phyloP scores from a whole-genome alignment of 2,329 filamentous ascomycete genomes.

The Aureobasidium sp. region DNA sequence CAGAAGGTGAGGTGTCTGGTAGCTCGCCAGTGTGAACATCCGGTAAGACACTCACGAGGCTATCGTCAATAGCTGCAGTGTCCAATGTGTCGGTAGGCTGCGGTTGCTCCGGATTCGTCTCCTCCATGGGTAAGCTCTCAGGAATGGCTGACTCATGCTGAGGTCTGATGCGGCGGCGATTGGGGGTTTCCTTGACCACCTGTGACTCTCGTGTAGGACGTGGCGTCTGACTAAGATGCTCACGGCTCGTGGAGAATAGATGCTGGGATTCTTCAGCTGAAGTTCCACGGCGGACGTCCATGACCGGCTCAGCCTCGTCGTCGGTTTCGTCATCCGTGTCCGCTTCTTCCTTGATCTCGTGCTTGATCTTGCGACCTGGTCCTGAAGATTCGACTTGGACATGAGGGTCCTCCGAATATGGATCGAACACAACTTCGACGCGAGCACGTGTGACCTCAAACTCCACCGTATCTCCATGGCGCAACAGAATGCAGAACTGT shows the following conservation, averaged over 20 bases:
- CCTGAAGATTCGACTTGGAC: slow-evolving; percentile 12
- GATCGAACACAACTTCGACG: neutral
- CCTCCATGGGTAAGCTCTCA: neutral
- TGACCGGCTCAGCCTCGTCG: neutral
- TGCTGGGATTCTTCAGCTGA: slow-evolving; percentile 7
- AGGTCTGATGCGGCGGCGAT: neutral
- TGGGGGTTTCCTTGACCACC: slow-evolving; percentile 1
- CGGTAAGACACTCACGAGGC: neutral
- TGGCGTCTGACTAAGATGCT: slow-evolving; percentile 2
- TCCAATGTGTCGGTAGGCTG: neutral
- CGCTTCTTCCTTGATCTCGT: neutral
- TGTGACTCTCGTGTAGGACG: neutral
- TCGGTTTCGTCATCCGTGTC: slow-evolving; percentile 8
- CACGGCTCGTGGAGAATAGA: slow-evolving; percentile 11
- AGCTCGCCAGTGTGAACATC: neutral
- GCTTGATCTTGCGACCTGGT: neutral
- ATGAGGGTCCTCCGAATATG: neutral
- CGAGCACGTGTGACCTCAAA: neutral
- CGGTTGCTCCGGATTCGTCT: neutral
- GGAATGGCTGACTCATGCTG: neutral
- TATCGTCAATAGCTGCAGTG: neutral
- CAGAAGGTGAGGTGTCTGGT: neutral
- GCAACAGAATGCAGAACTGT: neutral
- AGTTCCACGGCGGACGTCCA: neutral
- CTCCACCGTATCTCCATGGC: neutral